A percentile compares a stretch with the other conserved stretches of the same genome.
phyloP scores from a whole-genome alignment of 306 rosid species.

The Prosopis cineraria region DNA sequence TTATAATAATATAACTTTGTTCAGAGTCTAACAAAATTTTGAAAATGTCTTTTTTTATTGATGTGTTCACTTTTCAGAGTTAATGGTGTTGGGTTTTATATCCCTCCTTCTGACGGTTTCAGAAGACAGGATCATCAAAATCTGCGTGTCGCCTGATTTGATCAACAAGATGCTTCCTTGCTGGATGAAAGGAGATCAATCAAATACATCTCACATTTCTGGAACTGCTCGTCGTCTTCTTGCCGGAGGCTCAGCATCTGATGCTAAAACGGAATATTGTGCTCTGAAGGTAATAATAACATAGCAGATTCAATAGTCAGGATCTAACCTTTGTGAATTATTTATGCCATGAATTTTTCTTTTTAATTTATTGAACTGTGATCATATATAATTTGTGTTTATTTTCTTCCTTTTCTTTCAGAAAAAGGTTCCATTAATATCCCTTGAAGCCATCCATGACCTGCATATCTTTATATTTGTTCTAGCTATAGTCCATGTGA shows the following conservation, averaged over 20 bases:
- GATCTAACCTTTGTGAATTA: not conserved
- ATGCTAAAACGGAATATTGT: constrained; percentile 42
- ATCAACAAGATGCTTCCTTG: constrained; percentile 73
- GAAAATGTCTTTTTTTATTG: not conserved
- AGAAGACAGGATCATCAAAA: constrained; percentile 62
- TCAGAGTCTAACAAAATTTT: not conserved
- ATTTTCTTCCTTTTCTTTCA: constrained; percentile 27
- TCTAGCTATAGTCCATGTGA: constrained; percentile 79
- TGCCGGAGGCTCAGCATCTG: not conserved
- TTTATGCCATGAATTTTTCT: not conserved
- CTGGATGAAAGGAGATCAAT: not conserved
- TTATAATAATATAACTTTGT: too few relatives aligned
- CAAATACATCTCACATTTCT: constrained; percentile 11
- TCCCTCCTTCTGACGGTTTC: constrained; percentile 83
- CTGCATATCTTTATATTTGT: constrained; percentile 85
- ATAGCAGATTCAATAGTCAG: too few relatives aligned
- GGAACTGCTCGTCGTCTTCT: constrained; percentile 45
- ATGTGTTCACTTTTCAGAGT: constrained; percentile 47
- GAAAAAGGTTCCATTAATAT: constrained; percentile 72
- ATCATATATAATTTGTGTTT: too few relatives aligned
- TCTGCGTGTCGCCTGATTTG: constrained; percentile 52
- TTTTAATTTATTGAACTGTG: not conserved
- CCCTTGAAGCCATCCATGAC: constrained; percentile 83
- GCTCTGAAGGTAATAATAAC: constrained; percentile 60
- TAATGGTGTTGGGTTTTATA: constrained; percentile 87